A percentile compares a stretch with the other conserved stretches of the same genome.
Conservation (phyloP, 2,329 filamentous ascomycete genomes). For the Xylariales sp. region DNA sequence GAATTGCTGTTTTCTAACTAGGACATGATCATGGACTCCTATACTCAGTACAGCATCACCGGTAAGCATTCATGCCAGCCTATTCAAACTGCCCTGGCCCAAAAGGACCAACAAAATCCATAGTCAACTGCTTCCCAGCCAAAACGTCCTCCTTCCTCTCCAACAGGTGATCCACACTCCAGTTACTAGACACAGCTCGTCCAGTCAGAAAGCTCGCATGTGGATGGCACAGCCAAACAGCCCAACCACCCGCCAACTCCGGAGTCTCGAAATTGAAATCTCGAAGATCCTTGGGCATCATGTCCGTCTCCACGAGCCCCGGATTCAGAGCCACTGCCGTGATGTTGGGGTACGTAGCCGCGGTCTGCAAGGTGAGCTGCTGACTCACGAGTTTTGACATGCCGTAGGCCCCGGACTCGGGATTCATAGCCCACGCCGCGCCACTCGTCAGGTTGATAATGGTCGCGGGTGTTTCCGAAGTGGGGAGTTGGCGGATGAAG, state of each 20-base stretch:
- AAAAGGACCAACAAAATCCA: conserved; percentile 2
- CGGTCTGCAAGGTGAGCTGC: conserved; percentile 26
- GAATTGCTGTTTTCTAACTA: too few relatives aligned
- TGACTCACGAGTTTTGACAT: conserved; percentile 27
- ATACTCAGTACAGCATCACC: too few relatives aligned
- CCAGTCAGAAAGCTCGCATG: conserved; percentile 30
- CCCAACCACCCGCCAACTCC: conserved; percentile 29
- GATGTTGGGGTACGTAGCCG: conserved; percentile 28
- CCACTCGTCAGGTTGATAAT: conserved; percentile 24
- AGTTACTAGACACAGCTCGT: conserved; percentile 27
- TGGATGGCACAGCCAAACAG: conserved; percentile 28
- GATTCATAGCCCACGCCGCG: conserved; percentile 15
- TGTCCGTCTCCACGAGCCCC: conserved; percentile 29
- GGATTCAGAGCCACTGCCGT: conserved; percentile 28
- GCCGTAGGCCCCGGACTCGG: conserved; percentile 25
- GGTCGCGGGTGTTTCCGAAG: conserved; percentile 12
- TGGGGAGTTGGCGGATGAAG: conserved; percentile 2
- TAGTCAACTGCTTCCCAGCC: not conserved
- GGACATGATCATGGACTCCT: too few relatives aligned
- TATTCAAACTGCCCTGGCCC: conserved; percentile 1
- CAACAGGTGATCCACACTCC: conserved; percentile 34
- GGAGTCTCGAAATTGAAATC: conserved; percentile 41
- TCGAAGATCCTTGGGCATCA: conserved; percentile 20
- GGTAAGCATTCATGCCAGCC: too few relatives aligned
- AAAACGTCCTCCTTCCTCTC: conserved; percentile 18